phyloP scores from a whole-genome alignment of 2,329 filamentous ascomycete species.

The Colletotrichum liriopes region DNA sequence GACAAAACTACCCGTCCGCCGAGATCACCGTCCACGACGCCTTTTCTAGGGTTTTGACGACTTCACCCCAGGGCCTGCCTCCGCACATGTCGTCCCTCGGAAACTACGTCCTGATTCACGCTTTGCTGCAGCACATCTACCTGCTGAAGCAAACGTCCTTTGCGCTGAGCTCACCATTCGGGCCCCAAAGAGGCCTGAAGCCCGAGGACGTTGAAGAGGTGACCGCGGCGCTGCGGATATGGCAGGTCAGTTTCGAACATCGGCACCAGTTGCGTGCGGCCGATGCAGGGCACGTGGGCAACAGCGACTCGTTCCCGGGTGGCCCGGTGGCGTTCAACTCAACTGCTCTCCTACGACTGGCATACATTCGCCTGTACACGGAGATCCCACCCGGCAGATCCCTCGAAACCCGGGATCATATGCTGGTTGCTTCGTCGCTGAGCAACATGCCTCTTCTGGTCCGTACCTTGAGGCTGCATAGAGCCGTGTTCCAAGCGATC shows the following conservation, averaged over 20 bases:
- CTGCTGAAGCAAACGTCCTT: slow-evolving; percentile 76
- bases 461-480: slow-evolving; percentile 72
- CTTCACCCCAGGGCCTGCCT: slow-evolving; percentile 64
- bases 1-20: slow-evolving; percentile 64
- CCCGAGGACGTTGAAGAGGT: slow-evolving; percentile 72
- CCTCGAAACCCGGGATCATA: slow-evolving; percentile 76
- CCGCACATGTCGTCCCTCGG: slow-evolving; percentile 72
- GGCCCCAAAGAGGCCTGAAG: slow-evolving; percentile 65
- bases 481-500: slow-evolving; percentile 77
- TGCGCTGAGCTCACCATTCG: slow-evolving; percentile 63
- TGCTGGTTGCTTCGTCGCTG: slow-evolving; percentile 73
- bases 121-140: slow-evolving; percentile 81
- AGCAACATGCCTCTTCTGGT: slow-evolving; percentile 71
- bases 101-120: slow-evolving; percentile 81
- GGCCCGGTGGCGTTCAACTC: slow-evolving; percentile 78
- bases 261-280: slow-evolving; percentile 66
- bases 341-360: slow-evolving; percentile 72
- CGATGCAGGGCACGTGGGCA: slow-evolving; percentile 62
- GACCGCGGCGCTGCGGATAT: slow-evolving; percentile 68
- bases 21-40: slow-evolving; percentile 72
- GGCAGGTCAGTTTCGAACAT: slow-evolving; percentile 73
- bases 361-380: slow-evolving; percentile 77
- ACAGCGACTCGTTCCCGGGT: slow-evolving; percentile 67
- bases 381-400: slow-evolving; percentile 75
- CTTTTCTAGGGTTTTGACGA: slow-evolving; percentile 69